phyloP scores from a whole-genome alignment of 768 basidiomycete species.

The Austroboletus eburneus region DNA sequence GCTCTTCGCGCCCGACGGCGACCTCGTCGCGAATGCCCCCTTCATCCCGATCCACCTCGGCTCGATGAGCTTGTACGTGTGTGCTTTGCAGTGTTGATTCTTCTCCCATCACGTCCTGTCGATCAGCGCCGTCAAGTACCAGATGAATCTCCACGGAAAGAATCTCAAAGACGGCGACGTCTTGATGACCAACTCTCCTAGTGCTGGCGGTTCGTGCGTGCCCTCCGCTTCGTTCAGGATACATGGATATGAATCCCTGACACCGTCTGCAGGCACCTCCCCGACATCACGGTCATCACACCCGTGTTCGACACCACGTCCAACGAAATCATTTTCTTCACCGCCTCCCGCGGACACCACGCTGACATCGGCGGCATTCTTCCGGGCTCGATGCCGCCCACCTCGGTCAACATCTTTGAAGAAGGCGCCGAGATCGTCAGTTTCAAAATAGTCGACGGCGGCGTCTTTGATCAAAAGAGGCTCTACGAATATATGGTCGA shows the following conservation, averaged over 20 bases:
- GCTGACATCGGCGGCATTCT: conserved; percentile 92
- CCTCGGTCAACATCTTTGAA: conserved; percentile 85
- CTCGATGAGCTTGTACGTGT: conserved; percentile 85
- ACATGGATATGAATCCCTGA: background rate
- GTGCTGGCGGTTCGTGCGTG: conserved; percentile 82
- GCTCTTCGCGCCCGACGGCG: conserved; percentile 91
- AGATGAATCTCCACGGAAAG: conserved; percentile 73
- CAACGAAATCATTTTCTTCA: conserved; percentile 83
- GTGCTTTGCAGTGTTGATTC: too few relatives aligned
- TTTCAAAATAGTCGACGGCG: conserved; percentile 86
- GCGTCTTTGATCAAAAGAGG: conserved; percentile 73
- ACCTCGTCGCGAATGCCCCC: conserved; percentile 91
- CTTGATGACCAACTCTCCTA: conserved; percentile 87
- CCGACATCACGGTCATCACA: conserved; percentile 91
- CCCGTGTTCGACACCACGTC: conserved; percentile 74
- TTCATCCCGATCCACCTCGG: conserved; percentile 87
- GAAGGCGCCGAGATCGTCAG: conserved; percentile 90
- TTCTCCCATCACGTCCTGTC: too few relatives aligned
- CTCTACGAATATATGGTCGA: conserved; percentile 79
- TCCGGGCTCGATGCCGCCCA: conserved; percentile 95
- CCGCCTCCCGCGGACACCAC: conserved; percentile 91
- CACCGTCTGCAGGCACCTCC: conserved; percentile 49
- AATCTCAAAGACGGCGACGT: conserved; percentile 86
- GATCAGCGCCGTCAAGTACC: conserved; percentile 78
- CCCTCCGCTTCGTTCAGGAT: conserved; percentile 7